A percentile compares a stretch with the other conserved stretches of the same genome.
Conservation (phyloP, 2,329 filamentous ascomycete species). For the Trichoderma breve region DNA sequence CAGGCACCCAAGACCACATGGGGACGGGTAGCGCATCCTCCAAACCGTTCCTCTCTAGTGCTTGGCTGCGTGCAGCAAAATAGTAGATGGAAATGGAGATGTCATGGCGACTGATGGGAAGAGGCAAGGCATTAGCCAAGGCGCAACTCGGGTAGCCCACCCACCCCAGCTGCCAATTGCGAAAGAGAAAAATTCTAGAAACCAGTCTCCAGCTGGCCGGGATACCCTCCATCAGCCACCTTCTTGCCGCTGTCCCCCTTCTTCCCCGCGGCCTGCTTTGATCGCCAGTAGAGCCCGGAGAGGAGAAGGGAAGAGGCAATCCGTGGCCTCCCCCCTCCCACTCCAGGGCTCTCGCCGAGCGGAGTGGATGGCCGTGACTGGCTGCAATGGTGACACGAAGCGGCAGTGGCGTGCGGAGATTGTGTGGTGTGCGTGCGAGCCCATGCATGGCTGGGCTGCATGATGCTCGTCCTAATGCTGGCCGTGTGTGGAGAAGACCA, state of each 20-base stretch:
- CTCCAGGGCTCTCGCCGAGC: not conserved
- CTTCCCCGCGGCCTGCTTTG: slow-evolving; percentile 8
- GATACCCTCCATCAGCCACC: slow-evolving; percentile 1
- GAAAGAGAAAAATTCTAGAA: slow-evolving; percentile 19
- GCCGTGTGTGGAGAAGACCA: slow-evolving; percentile 13
- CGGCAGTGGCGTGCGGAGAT: slow-evolving; percentile 19
- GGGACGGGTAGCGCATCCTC: slow-evolving; percentile 10
- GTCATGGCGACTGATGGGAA: not conserved
- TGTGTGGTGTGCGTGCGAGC: slow-evolving; percentile 8
- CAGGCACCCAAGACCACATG: not conserved
- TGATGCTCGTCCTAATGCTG: slow-evolving; percentile 9
- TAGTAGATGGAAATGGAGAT: not conserved
- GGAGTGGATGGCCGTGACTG: slow-evolving; percentile 15
- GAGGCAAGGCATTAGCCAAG: not conserved
- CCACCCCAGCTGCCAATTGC: not conserved
- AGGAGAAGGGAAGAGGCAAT: not conserved
- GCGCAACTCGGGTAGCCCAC: slow-evolving; percentile 7
- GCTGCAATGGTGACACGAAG: slow-evolving; percentile 20
- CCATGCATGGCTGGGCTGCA: slow-evolving; percentile 11
- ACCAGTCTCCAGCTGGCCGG: not conserved
- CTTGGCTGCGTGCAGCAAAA: not conserved
- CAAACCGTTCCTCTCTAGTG: not conserved
- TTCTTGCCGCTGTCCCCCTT: not conserved
- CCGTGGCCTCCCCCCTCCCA: not conserved
- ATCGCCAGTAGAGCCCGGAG: not conserved